phyloP scores from a whole-genome alignment of 192 early-diverging fungal species.

The Neocallimastix lanati region DNA sequence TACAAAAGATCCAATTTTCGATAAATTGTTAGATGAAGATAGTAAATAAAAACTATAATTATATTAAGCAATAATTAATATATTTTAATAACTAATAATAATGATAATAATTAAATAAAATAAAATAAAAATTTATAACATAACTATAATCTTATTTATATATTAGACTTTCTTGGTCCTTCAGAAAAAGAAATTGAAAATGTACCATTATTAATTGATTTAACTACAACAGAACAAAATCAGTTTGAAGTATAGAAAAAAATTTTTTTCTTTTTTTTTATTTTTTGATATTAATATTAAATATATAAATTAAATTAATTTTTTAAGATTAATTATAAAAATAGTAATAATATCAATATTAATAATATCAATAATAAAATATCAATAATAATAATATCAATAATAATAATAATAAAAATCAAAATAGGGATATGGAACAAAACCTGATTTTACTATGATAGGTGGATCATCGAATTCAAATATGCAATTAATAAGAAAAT shows the following conservation, averaged over 20 bases:
- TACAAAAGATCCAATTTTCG: slow-evolving; percentile 57
- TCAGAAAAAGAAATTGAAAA: slow-evolving; percentile 19
- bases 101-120: neutral
- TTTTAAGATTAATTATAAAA: too few species aligned
- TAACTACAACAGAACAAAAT: slow-evolving; percentile 65
- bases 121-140: neutral
- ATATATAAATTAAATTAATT: too few species aligned
- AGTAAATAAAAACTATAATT: too few species aligned
- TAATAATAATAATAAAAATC: slow-evolving; percentile 8
- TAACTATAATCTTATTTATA: slow-evolving; percentile 4
- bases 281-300: too few species aligned
- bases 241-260: slow-evolving; percentile 35
- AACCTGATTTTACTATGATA: slow-evolving; percentile 66
- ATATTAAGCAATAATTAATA: too few species aligned
- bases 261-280: too few species aligned
- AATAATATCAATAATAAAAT: too few species aligned
- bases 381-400: slow-evolving; percentile 3
- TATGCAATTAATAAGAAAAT: slow-evolving; percentile 61
- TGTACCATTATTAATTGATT: slow-evolving; percentile 51
- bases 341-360: too few species aligned
- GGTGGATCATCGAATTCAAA: slow-evolving; percentile 35
- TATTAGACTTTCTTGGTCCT: slow-evolving; percentile 6
- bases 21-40: slow-evolving; percentile 54
- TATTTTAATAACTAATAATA: too few species aligned
- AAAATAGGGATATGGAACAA: slow-evolving; percentile 39